phyloP scores from a whole-genome alignment of 306 rosid genomes.

The Datisca glomerata region DNA sequence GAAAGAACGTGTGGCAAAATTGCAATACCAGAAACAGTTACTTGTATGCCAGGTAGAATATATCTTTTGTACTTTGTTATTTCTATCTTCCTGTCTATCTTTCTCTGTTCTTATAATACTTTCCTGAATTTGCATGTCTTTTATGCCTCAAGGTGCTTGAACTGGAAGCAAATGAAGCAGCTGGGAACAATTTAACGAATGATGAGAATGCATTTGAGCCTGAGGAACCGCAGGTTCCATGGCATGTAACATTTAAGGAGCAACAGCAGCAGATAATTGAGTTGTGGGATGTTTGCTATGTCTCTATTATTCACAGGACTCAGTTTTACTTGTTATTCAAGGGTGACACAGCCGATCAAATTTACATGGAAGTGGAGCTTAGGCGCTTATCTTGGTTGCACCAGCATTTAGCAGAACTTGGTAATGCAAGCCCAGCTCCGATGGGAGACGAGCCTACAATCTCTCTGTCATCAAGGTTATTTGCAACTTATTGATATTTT shows the following conservation, averaged over 20 bases:
- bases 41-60: slow-evolving; percentile 92
- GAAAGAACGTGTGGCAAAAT: slow-evolving; percentile 97
- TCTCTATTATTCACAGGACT: slow-evolving; percentile 91
- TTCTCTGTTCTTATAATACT: neutral
- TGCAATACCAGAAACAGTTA: slow-evolving; percentile 95
- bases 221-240: slow-evolving; percentile 53
- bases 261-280: slow-evolving; percentile 82
- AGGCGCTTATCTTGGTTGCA: slow-evolving; percentile 94
- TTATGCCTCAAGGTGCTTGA: slow-evolving; percentile 59
- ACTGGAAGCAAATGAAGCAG: slow-evolving; percentile 94
- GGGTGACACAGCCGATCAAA: slow-evolving; percentile 92
- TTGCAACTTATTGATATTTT: neutral
- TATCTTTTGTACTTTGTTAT: neutral
- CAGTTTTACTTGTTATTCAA: slow-evolving; percentile 91
- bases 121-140: slow-evolving; percentile 2
- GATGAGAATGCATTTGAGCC: slow-evolving; percentile 45
- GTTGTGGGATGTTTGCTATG: slow-evolving; percentile 82
- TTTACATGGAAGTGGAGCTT: slow-evolving; percentile 92
- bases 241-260: slow-evolving; percentile 75
- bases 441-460: slow-evolving; percentile 70
- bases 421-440: slow-evolving; percentile 87
- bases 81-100: neutral
- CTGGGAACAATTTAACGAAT: slow-evolving; percentile 60
- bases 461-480: slow-evolving; percentile 90
- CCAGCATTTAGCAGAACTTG: slow-evolving; percentile 78